These are phyloP conservation scores for Cladosporium sp. DNA, from an alignment of 2,329 filamentous ascomycete genomes.

Conservation along the genomic window DNA sequence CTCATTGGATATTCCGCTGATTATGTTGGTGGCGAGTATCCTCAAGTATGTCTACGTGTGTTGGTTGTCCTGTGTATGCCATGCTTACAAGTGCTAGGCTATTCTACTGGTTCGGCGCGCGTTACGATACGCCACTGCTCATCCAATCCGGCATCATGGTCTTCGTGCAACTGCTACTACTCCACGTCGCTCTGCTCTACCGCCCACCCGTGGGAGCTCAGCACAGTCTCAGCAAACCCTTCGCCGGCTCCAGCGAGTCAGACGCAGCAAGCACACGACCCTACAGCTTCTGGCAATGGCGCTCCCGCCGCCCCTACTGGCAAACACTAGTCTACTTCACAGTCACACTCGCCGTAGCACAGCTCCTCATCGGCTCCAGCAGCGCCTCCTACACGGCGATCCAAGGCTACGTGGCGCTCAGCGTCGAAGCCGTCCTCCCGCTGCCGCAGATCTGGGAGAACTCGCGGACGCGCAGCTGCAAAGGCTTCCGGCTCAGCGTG, in stretches of 20 bases:
- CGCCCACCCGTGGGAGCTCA: slow-evolving; percentile 44
- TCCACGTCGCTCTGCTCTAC: slow-evolving; percentile 63
- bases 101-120: slow-evolving; percentile 67
- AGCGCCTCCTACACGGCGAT: slow-evolving; percentile 65
- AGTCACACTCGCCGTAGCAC: slow-evolving; percentile 60
- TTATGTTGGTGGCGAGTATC: slow-evolving; percentile 67
- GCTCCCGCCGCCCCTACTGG: slow-evolving; percentile 76
- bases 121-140: slow-evolving; percentile 61
- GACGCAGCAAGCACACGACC: slow-evolving; percentile 57
- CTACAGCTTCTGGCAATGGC: slow-evolving; percentile 84
- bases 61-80: background rate
- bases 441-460: slow-evolving; percentile 78
- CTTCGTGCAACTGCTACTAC: slow-evolving; percentile 57
- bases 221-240: slow-evolving; percentile 55
- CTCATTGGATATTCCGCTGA: slow-evolving; percentile 66
- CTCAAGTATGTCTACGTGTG: slow-evolving; percentile 52
- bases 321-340: slow-evolving; percentile 71
- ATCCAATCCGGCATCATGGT: slow-evolving; percentile 64
- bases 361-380: slow-evolving; percentile 66
- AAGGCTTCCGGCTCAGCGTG: slow-evolving; percentile 75
- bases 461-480: slow-evolving; percentile 65
- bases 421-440: slow-evolving; percentile 78
- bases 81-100: slow-evolving; percentile 45
- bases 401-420: slow-evolving; percentile 74
- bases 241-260: slow-evolving; percentile 55